Conservation (phyloP, 495 filamentous ascomycete genomes). For the Hyaloscypha hepaticicola region DNA sequence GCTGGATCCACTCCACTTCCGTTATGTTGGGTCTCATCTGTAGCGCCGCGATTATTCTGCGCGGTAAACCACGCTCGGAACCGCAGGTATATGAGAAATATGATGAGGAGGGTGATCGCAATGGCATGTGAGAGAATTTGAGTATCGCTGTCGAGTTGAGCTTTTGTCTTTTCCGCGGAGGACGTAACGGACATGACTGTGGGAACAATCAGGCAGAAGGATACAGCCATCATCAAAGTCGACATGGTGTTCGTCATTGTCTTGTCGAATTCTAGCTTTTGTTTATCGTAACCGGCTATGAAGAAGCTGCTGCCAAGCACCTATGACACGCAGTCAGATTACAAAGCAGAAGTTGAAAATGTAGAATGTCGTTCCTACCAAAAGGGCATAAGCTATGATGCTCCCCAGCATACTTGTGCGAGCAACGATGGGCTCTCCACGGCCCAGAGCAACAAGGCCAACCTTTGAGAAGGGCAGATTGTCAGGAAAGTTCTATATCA, state of each 20-base stretch:
- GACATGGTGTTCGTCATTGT: constrained; percentile 15
- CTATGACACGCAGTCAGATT: neutral
- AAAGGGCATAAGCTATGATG: constrained; percentile 9
- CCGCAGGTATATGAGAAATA: constrained; percentile 26
- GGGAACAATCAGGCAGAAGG: constrained; percentile 34
- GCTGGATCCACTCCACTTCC: neutral
- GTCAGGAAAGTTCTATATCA: too few species aligned
- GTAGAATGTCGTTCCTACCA: neutral
- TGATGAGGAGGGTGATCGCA: constrained; percentile 34
- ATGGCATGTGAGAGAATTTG: constrained; percentile 15
- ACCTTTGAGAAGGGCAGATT: constrained; percentile 14
- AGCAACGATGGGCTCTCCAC: constrained; percentile 1
- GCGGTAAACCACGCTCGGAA: constrained; percentile 28
- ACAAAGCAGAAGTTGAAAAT: neutral
- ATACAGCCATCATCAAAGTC: constrained; percentile 36
- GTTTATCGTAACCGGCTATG: neutral
- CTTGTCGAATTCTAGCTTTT: neutral
- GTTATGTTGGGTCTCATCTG: neutral
- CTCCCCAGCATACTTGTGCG: constrained; percentile 8
- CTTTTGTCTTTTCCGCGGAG: neutral
- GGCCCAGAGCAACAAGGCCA: constrained; percentile 6
- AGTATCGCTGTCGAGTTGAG: neutral
- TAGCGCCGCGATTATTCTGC: neutral
- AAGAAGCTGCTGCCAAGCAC: constrained; percentile 11
- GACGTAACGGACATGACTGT: constrained; percentile 27